Conservation (phyloP, 148 eudicot genomes). For the Rhododendron mucronatum region DNA sequence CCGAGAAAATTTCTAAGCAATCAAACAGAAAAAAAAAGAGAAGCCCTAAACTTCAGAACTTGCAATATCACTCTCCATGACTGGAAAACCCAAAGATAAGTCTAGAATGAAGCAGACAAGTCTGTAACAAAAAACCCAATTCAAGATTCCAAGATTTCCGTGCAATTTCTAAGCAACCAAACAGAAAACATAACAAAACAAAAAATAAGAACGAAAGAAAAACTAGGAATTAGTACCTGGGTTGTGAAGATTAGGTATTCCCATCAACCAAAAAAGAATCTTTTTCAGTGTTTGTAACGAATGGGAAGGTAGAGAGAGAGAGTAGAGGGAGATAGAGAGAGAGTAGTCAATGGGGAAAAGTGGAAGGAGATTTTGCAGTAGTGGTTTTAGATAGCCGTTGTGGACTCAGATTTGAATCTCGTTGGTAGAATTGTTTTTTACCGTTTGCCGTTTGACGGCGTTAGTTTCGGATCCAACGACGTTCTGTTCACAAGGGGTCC, state of each 20-base stretch:
- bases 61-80: background rate
- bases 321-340: background rate
- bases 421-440: conserved; percentile 9
- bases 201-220: background rate
- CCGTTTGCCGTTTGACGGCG: conserved; percentile 16
- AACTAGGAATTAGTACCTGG: conserved; percentile 11
- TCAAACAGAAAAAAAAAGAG: background rate
- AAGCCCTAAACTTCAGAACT: too few relatives aligned
- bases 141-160: background rate
- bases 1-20: background rate
- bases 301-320: background rate
- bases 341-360: background rate
- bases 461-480: conserved; percentile 16
- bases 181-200: background rate
- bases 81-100: background rate
- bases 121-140: background rate
- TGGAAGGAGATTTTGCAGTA: background rate
- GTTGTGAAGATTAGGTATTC: background rate
- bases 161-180: conserved; percentile 6
- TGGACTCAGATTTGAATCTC: conserved; percentile 9
- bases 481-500: background rate
- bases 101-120: background rate
- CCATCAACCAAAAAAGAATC: background rate
- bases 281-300: background rate
- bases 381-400: conserved; percentile 20